phyloP scores from a whole-genome alignment of 352 stramenopile genomes.

The Globisporangium spinosum region DNA sequence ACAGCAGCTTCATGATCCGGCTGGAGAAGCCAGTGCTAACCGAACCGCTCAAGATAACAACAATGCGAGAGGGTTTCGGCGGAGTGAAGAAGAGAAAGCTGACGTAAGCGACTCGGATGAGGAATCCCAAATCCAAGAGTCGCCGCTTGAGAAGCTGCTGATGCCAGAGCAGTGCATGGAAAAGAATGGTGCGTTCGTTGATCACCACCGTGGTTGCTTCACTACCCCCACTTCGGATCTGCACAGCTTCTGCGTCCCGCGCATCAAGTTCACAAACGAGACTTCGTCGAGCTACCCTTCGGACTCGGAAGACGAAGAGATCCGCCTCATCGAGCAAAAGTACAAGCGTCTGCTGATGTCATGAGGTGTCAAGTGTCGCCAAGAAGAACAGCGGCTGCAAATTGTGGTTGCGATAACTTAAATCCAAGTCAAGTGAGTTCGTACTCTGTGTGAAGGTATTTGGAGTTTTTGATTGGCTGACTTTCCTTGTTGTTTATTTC shows the following conservation, averaged over 20 bases:
- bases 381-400: neutral
- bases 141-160: slow-evolving; percentile 27
- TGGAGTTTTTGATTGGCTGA: neutral
- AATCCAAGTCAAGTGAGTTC: neutral
- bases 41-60: neutral
- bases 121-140: neutral
- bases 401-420: neutral
- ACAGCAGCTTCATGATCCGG: neutral
- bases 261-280: slow-evolving; percentile 60
- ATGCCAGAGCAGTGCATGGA: slow-evolving; percentile 45
- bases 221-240: slow-evolving; percentile 45
- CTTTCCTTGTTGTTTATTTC: neutral
- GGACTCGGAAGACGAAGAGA: slow-evolving; percentile 74
- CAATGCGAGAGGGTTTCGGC: neutral
- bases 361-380: slow-evolving; percentile 14
- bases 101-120: slow-evolving; percentile 9
- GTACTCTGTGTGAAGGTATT: neutral
- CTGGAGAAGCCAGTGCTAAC: neutral
- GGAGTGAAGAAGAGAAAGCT: slow-evolving; percentile 17
- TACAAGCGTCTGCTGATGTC: slow-evolving; percentile 48
- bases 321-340: slow-evolving; percentile 73
- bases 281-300: slow-evolving; percentile 21
- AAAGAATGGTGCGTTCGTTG: slow-evolving; percentile 41
- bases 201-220: slow-evolving; percentile 49
- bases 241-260: slow-evolving; percentile 74